These are phyloP conservation scores for Dittrichia graveolens DNA, from an alignment of 129 eudicot species.

Conservation along the genomic window DNA sequence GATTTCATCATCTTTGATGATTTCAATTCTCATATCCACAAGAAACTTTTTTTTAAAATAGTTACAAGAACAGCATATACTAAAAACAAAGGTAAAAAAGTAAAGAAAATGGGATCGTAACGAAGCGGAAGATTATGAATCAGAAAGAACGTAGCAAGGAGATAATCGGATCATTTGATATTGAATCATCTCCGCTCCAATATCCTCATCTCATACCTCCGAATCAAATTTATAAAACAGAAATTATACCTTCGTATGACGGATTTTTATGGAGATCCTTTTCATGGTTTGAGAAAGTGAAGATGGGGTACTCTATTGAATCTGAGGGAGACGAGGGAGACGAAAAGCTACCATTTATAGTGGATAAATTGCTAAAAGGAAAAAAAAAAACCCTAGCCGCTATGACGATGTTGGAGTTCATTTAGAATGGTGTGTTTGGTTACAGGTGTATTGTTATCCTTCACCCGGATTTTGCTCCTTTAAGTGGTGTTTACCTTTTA, in stretches of 20 bases:
- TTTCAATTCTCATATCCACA: background rate
- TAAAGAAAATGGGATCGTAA: background rate
- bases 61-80: background rate
- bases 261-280: background rate
- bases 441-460: conserved; percentile 16
- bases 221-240: background rate
- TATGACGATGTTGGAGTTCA: background rate
- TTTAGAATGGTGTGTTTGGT: conserved; percentile 10
- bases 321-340: background rate
- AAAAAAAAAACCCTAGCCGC: conserved; percentile 32
- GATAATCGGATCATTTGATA: conserved; percentile 38
- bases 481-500: background rate
- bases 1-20: conserved; percentile 56
- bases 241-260: background rate
- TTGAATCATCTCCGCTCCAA: conserved; percentile 43
- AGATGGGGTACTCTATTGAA: background rate
- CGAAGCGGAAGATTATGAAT: conserved; percentile 30
- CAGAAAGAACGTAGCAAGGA: conserved; percentile 64
- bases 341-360: conserved; percentile 9
- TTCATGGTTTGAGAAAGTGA: background rate
- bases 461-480: background rate
- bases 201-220: conserved; percentile 35
- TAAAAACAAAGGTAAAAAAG: background rate
- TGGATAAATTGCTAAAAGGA: background rate
- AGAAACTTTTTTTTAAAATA: background rate